Percentiles rank a stretch among this genome's conserved stretches.
Evolutionary conservation across 768 basidiomycete genomes (phyloP).

Genomic region (Tylopilus felleus): DNA sequence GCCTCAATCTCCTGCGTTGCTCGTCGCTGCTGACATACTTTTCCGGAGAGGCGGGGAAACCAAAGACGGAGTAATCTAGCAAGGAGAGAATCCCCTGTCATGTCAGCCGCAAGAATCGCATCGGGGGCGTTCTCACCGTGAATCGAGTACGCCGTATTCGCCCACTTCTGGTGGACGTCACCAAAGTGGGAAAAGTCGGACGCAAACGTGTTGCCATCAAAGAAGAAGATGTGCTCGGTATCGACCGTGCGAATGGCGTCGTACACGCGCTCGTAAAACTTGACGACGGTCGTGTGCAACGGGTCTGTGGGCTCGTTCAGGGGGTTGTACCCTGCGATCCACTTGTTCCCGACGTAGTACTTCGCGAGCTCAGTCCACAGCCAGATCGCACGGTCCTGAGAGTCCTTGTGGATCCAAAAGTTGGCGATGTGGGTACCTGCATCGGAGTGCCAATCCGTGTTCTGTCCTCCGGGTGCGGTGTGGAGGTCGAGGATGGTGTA

Average conservation of each 20-base stretch:
- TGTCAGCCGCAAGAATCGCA: not conserved
- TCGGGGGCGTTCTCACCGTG: conserved; percentile 45
- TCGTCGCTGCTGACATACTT: conserved; percentile 49
- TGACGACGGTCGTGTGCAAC: conserved; percentile 58
- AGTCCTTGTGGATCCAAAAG: conserved; percentile 83
- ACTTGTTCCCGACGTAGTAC: conserved; percentile 73
- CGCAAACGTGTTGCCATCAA: conserved; percentile 84
- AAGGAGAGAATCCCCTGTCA: not conserved
- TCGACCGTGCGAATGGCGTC: conserved; percentile 70
- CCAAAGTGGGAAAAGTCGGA: conserved; percentile 74
- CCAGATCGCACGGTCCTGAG: conserved; percentile 75
- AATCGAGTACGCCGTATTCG: conserved; percentile 73
- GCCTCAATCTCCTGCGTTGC: conserved; percentile 48
- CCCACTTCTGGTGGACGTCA: conserved; percentile 57
- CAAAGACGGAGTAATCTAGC: conserved; percentile 43
- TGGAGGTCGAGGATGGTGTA: conserved; percentile 82
- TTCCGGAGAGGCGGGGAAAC: conserved; percentile 62
- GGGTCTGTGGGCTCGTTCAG: conserved; percentile 80
- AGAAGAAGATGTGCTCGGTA: conserved; percentile 68
- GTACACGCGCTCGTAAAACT: conserved; percentile 67
- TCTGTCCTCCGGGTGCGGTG: conserved; percentile 71
- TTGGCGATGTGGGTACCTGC: conserved; percentile 65
- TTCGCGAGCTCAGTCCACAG: conserved; percentile 74
- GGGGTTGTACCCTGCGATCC: conserved; percentile 86
- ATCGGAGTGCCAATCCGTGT: conserved; percentile 80